Conservation (phyloP, 1,139 yeast genomes). For the Kodamaea anthophila region DNA sequence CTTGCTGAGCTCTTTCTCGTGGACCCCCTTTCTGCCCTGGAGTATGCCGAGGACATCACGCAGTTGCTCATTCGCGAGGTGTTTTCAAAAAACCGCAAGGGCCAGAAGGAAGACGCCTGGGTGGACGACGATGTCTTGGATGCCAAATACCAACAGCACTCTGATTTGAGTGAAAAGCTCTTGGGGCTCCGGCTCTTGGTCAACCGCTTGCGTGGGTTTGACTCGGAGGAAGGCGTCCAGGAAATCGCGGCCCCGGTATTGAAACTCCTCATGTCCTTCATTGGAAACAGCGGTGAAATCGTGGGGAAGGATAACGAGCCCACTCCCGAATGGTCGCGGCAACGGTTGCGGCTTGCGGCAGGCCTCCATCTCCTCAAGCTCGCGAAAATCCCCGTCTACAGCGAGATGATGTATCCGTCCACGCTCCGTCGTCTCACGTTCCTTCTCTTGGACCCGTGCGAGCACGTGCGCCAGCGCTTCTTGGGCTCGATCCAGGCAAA, state of each 20-base stretch:
- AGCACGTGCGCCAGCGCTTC: slow-evolving; percentile 51
- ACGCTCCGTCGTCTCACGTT: slow-evolving; percentile 50
- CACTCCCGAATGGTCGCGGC: slow-evolving; percentile 61
- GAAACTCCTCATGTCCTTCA: slow-evolving; percentile 58
- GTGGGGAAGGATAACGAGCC: slow-evolving; percentile 45
- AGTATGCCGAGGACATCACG: slow-evolving; percentile 53
- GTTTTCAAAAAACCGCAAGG: slow-evolving; percentile 43
- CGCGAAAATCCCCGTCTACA: slow-evolving; percentile 51
- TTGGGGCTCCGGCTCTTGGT: slow-evolving; percentile 56
- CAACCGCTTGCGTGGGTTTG: slow-evolving; percentile 51
- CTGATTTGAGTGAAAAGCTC: slow-evolving; percentile 39
- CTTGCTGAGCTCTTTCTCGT: slow-evolving; percentile 57
- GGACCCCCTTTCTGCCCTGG: slow-evolving; percentile 47
- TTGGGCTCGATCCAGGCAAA: slow-evolving; percentile 46
- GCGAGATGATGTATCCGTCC: slow-evolving; percentile 45
- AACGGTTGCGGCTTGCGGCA: slow-evolving; percentile 61
- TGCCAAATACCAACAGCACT: slow-evolving; percentile 13
- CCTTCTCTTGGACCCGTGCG: slow-evolving; percentile 62
- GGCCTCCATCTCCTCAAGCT: slow-evolving; percentile 62
- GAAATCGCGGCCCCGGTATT: slow-evolving; percentile 52
- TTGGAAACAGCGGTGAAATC: slow-evolving; percentile 81
- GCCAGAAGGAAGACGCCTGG: slow-evolving; percentile 37
- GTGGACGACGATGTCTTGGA: slow-evolving; percentile 42
- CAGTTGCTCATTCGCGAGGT: slow-evolving; percentile 55
- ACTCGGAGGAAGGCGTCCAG: slow-evolving; percentile 16